Base-by-base conservation (phyloP, 805 yeast species). In the Candida manassasensis region DNA sequence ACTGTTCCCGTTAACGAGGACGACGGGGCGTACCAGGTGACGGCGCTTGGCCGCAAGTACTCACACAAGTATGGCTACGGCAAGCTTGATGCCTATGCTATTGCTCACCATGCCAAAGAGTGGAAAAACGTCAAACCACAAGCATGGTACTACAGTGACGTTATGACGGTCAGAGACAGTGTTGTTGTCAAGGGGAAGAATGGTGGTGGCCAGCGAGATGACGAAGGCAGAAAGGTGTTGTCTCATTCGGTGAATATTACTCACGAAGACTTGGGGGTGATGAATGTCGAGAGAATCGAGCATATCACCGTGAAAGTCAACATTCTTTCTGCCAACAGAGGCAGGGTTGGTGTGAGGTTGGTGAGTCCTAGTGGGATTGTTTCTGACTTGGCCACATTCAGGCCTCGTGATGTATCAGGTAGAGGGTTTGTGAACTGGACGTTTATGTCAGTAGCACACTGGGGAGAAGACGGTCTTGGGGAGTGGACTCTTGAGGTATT, bases 391-490 rank as follows among this genome's bases (percentile, higher is more conserved):
- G 96, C 93, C 0, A 73, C 79, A 16, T 68, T 69, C 13, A 73
- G 98, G 47, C 61, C 60, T 5, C 45, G 59, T 13, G 98, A 93
- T 57, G 44, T 19, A 7, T 67, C 78, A 4, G 42, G 47, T 2
- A 64, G 54, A 1, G 95, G 96, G 0, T 83, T 86, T 44, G 48
- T 54, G 4, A 69, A 83, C 46, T 93, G 98, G 98, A 84, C 85
- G 1, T 93, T 93, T 53, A 86, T 89, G 86, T 75, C 90, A 8
- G 97, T 93, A n/a, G 97, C 95, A 1, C 97, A 93, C 56, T 93
- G 97, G 97, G 96, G 96, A 26, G 89, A 82, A 47, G 32, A 53
- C 2, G 90, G 89, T 2, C 59, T 59, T 17, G 99, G 99, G 8
- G 77, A 73, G 4, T 93, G 98, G 98, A 77, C 59, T 24, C 48